These are phyloP conservation scores for Hygrophorus russula DNA, from an alignment of 768 basidiomycete species.

Conservation along the genomic window DNA sequence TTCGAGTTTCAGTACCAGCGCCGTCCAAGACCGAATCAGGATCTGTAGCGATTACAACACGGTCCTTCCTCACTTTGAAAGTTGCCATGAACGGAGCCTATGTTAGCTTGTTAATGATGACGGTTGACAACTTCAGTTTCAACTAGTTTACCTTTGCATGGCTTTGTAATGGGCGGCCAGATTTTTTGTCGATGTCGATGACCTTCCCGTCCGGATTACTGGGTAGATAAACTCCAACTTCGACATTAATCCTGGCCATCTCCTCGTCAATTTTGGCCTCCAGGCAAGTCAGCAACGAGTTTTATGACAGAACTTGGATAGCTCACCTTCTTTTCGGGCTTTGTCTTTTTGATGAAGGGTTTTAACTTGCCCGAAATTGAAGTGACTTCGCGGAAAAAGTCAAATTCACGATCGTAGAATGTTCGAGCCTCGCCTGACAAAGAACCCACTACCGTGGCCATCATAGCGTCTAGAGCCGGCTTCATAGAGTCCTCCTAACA, in stretches of 20 bases:
- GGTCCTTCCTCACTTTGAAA: conserved; percentile 93
- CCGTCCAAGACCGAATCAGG: conserved; percentile 65
- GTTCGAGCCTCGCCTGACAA: conserved; percentile 79
- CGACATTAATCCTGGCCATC: conserved; percentile 91
- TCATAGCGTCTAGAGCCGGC: conserved; percentile 86
- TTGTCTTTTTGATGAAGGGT: conserved; percentile 90
- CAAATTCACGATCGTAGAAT: conserved; percentile 93
- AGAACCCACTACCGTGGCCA: conserved; percentile 63
- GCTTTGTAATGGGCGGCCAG: conserved; percentile 90
- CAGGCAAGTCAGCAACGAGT: background rate
- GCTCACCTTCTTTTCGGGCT: conserved; percentile 88
- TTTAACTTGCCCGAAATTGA: conserved; percentile 97
- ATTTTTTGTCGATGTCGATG: conserved; percentile 95
- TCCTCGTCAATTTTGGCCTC: conserved; percentile 99
- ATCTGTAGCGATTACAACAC: conserved; percentile 52
- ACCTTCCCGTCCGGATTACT: conserved; percentile 96
- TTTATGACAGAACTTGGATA: background rate
- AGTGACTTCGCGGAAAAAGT: conserved; percentile 92
- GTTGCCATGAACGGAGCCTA: conserved; percentile 99
- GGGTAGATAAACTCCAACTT: conserved; percentile 93
- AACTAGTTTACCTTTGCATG: conserved; percentile 74
- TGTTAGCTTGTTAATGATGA: background rate
- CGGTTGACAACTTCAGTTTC: background rate
- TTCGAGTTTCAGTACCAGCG: conserved; percentile 41
- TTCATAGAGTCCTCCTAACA: conserved; percentile 90